These are phyloP conservation scores for Penicillium sp. DNA, from an alignment of 2,329 filamentous ascomycete species.

Conservation along the genomic window DNA sequence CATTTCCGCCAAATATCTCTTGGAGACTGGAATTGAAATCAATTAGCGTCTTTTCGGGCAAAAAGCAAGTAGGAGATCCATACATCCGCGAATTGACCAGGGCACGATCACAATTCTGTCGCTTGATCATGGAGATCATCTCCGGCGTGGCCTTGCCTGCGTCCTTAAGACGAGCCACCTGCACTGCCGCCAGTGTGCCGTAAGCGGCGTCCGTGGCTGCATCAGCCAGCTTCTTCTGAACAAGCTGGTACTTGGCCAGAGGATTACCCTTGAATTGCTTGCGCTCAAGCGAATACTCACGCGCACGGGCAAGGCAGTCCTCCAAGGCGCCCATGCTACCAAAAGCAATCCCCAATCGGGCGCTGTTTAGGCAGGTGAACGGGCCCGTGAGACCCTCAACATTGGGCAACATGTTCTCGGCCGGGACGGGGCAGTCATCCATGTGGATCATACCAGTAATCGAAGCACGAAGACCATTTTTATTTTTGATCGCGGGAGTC, in stretches of 20 bases:
- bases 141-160: constrained; percentile 83
- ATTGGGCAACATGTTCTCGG: constrained; percentile 89
- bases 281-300: constrained; percentile 85
- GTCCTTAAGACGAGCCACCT: constrained; percentile 91
- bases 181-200: constrained; percentile 82
- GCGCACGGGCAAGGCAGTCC: constrained; percentile 77
- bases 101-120: constrained; percentile 93
- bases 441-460: constrained; percentile 98
- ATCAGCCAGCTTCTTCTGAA: constrained; percentile 97
- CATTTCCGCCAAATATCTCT: constrained; percentile 96
- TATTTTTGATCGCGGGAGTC: constrained; percentile 90
- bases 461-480: constrained; percentile 88
- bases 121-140: constrained; percentile 96
- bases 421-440: constrained; percentile 82
- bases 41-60: constrained; percentile 11
- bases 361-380: constrained; percentile 92
- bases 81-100: constrained; percentile 70
- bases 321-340: constrained; percentile 92
- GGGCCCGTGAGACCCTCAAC: constrained; percentile 84
- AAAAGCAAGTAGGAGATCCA: constrained; percentile 26
- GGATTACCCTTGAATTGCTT: constrained; percentile 97
- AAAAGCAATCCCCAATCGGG: constrained; percentile 88
- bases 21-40: constrained; percentile 60
- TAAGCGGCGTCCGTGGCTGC: constrained; percentile 87
- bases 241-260: constrained; percentile 89